Base-by-base conservation (phyloP, 805 yeast species). In the Pichia membranifaciens region DNA sequence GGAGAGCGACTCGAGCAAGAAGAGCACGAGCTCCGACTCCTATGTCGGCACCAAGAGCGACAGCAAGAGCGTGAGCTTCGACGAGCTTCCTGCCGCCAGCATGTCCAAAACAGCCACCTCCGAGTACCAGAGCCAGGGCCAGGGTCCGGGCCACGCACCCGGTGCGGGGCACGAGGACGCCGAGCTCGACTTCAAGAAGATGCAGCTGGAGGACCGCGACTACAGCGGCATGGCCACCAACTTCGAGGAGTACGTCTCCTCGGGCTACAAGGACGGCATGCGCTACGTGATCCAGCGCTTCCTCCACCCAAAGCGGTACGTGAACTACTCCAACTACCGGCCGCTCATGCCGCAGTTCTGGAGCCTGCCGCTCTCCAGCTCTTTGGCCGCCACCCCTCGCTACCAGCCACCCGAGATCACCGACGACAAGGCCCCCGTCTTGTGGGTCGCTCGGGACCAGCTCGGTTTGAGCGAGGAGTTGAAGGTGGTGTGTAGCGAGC, bases 401-500 rank as follows among this genome's bases (percentile, higher is more conserved):
- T 82, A 78, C 56, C 69, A 72, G 33, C 76, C 79, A 56, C 87
- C 87, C 21, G 75, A 76, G 36, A 74, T 79, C 34, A 64, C 60
- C n/a, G 81, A 72, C 29, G 17, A 22, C 12, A 73, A 67, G 7
- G 79, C 69, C 51, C 87, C 88, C 28, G 74, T 75, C 48, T 69
- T 84, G 43, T 86, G 95, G 95, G 69, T 84, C 51, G 79, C 84
- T 38, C 75, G 69, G 54, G 95, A 86, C 63, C 68, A 75, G 5
- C 66, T 80, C 69, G 91, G 93, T 5, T 70, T 86, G 45, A 75
- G 86, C 16, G 74, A 74, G 43, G 72, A 74, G 48, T 81, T 83
- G 59, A 74, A 81, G 52, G 68, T 68, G 32, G 73, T 73, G 53
- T 80, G 85, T 12, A 6, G 40, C 3, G 64, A 72, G n/a, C 79